Conservation (phyloP, 2,329 filamentous ascomycete genomes). For the Thermothelomyces thermophilus region DNA sequence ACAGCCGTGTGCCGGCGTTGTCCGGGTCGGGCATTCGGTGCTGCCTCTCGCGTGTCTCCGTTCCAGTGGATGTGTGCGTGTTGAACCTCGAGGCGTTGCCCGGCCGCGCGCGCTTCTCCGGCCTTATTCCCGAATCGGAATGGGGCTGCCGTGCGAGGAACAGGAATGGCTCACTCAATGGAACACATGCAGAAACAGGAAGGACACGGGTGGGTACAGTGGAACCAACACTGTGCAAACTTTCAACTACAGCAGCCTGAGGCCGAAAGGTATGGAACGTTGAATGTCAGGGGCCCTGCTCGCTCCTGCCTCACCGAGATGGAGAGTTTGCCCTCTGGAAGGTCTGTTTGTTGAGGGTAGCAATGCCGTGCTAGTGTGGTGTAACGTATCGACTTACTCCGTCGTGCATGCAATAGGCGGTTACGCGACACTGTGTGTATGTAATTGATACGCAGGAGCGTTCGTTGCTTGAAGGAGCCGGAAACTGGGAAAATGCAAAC, state of each 20-base stretch:
- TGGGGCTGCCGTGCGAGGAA: constrained; percentile 3
- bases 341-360: no score
- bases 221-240: constrained; percentile 1
- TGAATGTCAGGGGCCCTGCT: neutral
- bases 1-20: no score
- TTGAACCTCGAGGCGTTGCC: no score
- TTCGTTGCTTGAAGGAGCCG: no score
- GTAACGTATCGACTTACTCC: no score
- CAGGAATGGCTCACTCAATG: constrained; percentile 11
- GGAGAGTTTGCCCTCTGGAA: neutral
- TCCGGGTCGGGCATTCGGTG: no score
- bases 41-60: neutral
- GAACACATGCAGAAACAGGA: constrained; percentile 4
- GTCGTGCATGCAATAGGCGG: no score
- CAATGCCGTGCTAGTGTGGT: no score
- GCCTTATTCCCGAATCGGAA: constrained; percentile 9
- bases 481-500: neutral
- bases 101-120: neutral
- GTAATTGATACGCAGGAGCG: no score
- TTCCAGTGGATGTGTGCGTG: no score
- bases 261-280: neutral
- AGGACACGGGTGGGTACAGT: neutral
- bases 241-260: neutral
- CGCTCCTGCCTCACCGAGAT: neutral
- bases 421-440: no score